Evolutionary conservation across 305 asterid species (phyloP).

Genomic region (Petunia hybrid): DNA sequence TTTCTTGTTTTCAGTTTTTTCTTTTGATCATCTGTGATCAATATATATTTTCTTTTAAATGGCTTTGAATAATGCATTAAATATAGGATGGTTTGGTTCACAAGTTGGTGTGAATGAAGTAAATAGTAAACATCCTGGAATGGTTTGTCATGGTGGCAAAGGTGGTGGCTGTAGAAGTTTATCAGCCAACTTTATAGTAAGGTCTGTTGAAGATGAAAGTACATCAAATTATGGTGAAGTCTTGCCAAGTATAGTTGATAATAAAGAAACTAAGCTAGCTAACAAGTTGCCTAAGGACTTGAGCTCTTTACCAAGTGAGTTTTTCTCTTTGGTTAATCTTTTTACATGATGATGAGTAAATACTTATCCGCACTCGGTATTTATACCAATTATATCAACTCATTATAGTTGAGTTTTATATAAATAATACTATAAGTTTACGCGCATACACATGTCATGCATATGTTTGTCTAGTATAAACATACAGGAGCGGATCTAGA

Average conservation of each 20-base stretch:
- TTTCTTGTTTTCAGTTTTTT: neutral
- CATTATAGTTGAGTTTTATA: too few species aligned
- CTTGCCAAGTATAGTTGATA: slow-evolving; percentile 4
- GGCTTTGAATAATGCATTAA: neutral
- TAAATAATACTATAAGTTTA: too few species aligned
- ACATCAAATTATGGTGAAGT: slow-evolving; percentile 22
- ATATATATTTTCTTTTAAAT: neutral
- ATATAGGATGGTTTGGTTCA: neutral
- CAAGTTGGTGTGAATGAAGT: neutral
- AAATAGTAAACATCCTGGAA: neutral
- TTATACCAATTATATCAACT: too few species aligned
- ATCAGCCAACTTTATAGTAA: neutral
- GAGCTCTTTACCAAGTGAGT: slow-evolving; percentile 31
- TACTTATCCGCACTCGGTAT: too few species aligned
- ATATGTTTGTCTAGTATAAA: too few species aligned
- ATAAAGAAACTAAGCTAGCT: neutral
- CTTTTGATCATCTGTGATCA: neutral
- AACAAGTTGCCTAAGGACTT: neutral
- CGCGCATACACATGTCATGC: too few species aligned
- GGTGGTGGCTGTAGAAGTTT: too few species aligned
- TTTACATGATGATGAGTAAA: too few species aligned
- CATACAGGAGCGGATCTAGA: too few species aligned
- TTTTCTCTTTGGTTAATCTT: neutral
- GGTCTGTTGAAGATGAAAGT: slow-evolving; percentile 25
- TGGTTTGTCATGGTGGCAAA: neutral